Evolutionary conservation across 2,329 filamentous ascomycete species (phyloP), one percentile per base, ranked within the genome.

Genomic region (Exserohilum rostratum): DNA sequence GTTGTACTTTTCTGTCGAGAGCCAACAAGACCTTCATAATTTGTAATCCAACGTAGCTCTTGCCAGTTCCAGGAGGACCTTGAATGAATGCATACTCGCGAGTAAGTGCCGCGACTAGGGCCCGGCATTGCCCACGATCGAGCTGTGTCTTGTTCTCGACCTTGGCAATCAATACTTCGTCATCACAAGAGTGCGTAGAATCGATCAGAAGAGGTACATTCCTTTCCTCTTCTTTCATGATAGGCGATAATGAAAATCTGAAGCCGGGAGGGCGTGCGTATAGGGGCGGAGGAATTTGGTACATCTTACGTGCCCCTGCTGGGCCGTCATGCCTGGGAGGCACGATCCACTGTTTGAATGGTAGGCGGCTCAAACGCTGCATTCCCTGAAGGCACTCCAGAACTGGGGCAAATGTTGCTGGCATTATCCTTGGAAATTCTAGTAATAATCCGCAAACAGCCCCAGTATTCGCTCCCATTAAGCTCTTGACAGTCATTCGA

Each of bases 41-140:
- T 38, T 82, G 78, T 2, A 85, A 78, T 2, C 87, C 87, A 0
- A 82, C 79, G 58, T 82, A 89, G 3, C 79, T 83, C 66, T 90
- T 90, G 0, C 88, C 88, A 0, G 88, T 90, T 0, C 88, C 88
- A 0, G 88, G 88, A 0, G 88, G 88, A 0, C 88, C 88, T 73
- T 90, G 87, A 10, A 90, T 87, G 4, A 90, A 75, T 1, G 85
- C 82, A 7, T 89, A 69, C 30, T 79, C 78, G 1, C 80, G 77
- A 0, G 75, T 78, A 0, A 90, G 70, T 2, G 84, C 79, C 15
- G 79, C 73, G 0, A 87, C 58, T 0, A 89, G 68, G 1, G 85
- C 84, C 3, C 61, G 53, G 4, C 81, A 80, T 61, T 82, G 80
- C 2, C 72, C 75, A 9, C 63, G 51, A 58, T 90, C 87, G 0